Base-by-base conservation (phyloP, 371 early-diverging fungal species). In the Saksenaea vasiformis region DNA sequence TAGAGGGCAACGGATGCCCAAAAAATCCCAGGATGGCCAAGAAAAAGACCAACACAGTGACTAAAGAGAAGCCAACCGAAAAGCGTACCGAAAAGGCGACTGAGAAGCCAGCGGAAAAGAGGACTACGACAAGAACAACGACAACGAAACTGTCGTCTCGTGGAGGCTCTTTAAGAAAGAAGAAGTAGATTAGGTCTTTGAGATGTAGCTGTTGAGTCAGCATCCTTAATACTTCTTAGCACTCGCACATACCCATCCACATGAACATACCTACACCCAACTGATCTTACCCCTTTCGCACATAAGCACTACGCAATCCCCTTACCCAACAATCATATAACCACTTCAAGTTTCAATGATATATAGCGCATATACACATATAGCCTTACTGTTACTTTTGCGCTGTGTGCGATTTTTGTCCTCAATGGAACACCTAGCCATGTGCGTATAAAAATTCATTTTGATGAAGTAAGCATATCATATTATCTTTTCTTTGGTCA, bases 1-100 rank as follows among this genome's bases (percentile, higher is more conserved):
- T 90, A 47, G 64, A 69, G 53, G 84, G 74, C 31, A 64, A 69
- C n/a, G 87, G 85, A 2, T 87, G 91, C 61, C 79, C 84, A 0
- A 81, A 71, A 67, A 84, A 80, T 55, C 64, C 71, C 17, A 53
- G 66, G 38, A 55, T 26, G 10, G 43, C 53, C n/a, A 64, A 60
- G 66, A 58, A 26, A 60, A 56, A 61, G 43, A 43, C 54, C 44
- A 60, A 66, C 61, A 1, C 65, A 28, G 17, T 44, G 37, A 56
- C 65, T 11, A 69, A 62, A 13, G 47, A 53, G n/a, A 39, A 39
- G 27, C 31, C 63, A 19, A 24, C 26, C 28, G 43, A 26, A 11
- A 37, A 35, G n/a, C 43, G 13, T 3, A 39, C 41, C 14, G 43
- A 34, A 24, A 58, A 37, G 13, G 0, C 43, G 5, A 31, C 22